phyloP scores from a whole-genome alignment of 164 flowering plant genomes.

The Berberis vulgaris region DNA sequence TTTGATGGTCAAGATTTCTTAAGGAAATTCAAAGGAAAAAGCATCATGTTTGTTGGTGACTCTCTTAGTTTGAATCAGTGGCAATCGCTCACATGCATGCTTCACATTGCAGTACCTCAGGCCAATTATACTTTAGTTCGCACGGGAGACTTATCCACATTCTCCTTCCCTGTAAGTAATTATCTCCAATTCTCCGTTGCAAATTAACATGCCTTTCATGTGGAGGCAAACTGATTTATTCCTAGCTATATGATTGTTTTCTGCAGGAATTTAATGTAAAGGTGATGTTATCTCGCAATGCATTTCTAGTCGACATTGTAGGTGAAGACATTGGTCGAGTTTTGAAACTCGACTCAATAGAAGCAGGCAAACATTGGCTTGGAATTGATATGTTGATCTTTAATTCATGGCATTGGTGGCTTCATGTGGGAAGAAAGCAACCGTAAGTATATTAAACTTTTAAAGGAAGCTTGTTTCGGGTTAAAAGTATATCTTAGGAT shows the following conservation, averaged over 20 bases:
- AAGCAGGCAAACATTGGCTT: conserved; percentile 26
- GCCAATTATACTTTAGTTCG: conserved; percentile 14
- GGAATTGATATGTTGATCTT: conserved; percentile 32
- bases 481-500: too few relatives aligned
- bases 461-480: background rate
- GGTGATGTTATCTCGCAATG: conserved; percentile 30
- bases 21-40: conserved; percentile 24
- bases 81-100: conserved; percentile 43
- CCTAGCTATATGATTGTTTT: background rate
- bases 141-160: conserved; percentile 18
- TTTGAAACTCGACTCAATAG: conserved; percentile 33
- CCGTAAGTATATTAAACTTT: background rate
- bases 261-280: conserved; percentile 23
- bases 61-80: conserved; percentile 37
- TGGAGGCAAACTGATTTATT: too few relatives aligned
- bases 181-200: background rate
- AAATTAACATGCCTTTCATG: too few relatives aligned
- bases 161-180: conserved; percentile 23
- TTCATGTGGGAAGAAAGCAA: conserved; percentile 9
- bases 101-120: conserved; percentile 26
- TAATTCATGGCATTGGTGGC: conserved; percentile 30
- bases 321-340: conserved; percentile 16
- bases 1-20: conserved; percentile 35
- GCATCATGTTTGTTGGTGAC: conserved; percentile 46
- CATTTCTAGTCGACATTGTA: conserved; percentile 38